Evolutionary conservation across 768 basidiomycete species (phyloP), one percentile per base, ranked within the genome.

Genomic region (Austroboletus eburneus): DNA sequence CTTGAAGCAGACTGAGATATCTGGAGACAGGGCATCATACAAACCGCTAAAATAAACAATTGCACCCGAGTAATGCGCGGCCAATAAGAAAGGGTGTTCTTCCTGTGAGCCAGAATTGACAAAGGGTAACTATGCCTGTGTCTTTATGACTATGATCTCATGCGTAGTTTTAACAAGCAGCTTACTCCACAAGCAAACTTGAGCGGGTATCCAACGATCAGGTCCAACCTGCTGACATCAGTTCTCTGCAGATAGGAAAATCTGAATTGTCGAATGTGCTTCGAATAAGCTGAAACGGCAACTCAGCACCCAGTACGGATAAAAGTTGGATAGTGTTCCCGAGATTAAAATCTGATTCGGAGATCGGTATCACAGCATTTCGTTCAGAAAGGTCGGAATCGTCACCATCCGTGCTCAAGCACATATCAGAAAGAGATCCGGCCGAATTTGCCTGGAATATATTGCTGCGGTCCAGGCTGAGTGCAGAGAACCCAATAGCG

Each of bases 281-380:
- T 84, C 2, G 79, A 81, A 33, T 83, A 63, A 83, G 64, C 45
- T 83, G 81, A 12, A 80, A 82, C 7, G 83, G 81, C 14, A 84
- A 60, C 54, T 83, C 81, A 1, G 80, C 79, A 29, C 60, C 67
- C 20, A 80, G 58, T 57, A 80, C 81, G 10, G 75, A 48, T 2
- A 80, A 55, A 20, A 73, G 72, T 52, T 75, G 78, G 2, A 84
- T 48, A 1, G 72, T 75, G 55, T 79, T 83, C 8, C 80, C 80
- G 32, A 71, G 49, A 55, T 81, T 81, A 59, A 71, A 81, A 45
- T 80, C 79, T 79, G 20, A 42, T 22, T 12, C 18, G 22, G 14
- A 23, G 1, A 3, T 2, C n/a, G n/a, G n/a, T n/a, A 4, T 27
- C 27, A 27, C 12, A 12, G 12, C 12, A 27, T 12, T 5, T 12